Conservation (phyloP, 192 early-diverging fungal genomes). For the Geranomyces michiganensis region DNA sequence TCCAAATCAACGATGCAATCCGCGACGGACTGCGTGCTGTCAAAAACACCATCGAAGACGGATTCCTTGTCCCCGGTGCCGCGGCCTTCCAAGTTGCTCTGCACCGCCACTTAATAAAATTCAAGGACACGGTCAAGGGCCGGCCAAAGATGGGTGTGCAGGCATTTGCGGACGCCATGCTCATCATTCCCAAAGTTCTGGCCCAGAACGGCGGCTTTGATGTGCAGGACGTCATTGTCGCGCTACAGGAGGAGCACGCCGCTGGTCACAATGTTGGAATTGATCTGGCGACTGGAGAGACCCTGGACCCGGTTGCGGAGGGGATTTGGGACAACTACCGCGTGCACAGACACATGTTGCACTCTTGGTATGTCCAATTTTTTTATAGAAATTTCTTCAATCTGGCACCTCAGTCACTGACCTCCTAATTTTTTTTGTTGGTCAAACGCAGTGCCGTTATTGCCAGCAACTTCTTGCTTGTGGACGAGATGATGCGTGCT, state of each 20-base stretch:
- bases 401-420: background rate
- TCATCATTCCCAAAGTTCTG: constrained; percentile 96
- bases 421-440: background rate
- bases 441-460: constrained; percentile 76
- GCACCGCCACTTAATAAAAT: constrained; percentile 80
- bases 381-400: background rate
- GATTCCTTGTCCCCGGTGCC: constrained; percentile 85
- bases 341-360: constrained; percentile 92
- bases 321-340: constrained; percentile 99
- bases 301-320: constrained; percentile 85
- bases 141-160: constrained; percentile 94
- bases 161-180: constrained; percentile 94
- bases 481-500: constrained; percentile 93
- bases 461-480: constrained; percentile 94
- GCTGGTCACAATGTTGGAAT: constrained; percentile 91
- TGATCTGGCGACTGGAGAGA: constrained; percentile 92
- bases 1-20: constrained; percentile 96
- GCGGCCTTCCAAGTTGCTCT: constrained; percentile 96
- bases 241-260: constrained; percentile 84
- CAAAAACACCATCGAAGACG: constrained; percentile 97
- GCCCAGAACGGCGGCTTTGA: constrained; percentile 96
- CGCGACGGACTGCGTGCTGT: constrained; percentile 97
- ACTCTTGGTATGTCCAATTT: constrained; percentile 71
- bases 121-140: constrained; percentile 87
- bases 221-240: constrained; percentile 92